Evolutionary conservation across 768 basidiomycete genomes (phyloP).

Genomic region (Suillus alpinus): DNA sequence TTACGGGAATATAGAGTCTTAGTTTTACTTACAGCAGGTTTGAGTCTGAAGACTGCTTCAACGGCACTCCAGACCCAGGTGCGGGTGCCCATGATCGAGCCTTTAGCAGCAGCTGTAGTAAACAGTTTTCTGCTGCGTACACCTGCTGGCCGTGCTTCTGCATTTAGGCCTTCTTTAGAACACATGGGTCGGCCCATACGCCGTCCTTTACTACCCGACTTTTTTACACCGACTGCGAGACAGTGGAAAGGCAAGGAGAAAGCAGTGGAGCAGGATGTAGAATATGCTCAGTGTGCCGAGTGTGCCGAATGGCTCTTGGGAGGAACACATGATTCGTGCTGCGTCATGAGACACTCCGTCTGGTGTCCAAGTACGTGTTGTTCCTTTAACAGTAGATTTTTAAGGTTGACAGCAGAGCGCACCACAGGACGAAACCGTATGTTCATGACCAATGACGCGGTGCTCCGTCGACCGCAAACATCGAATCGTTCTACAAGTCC

Average conservation of each 20-base stretch:
- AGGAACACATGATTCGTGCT: conserved; percentile 41
- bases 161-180: conserved; percentile 27
- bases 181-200: conserved; percentile 30
- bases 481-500: conserved; percentile 10
- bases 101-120: conserved; percentile 53
- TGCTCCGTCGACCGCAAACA: conserved; percentile 22
- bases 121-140: conserved; percentile 40
- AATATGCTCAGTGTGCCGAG: conserved; percentile 27
- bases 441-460: conserved; percentile 37
- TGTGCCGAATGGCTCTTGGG: conserved; percentile 2
- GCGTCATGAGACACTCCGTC: conserved; percentile 43
- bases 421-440: conserved; percentile 32
- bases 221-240: conserved; percentile 55
- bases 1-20: neutral
- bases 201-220: conserved; percentile 40
- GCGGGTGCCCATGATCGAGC: conserved; percentile 59
- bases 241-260: conserved; percentile 54
- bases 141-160: conserved; percentile 21
- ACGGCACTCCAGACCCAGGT: conserved; percentile 16
- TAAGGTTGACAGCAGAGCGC: neutral
- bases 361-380: conserved; percentile 47
- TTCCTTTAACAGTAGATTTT: neutral
- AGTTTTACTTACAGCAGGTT: neutral
- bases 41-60: conserved; percentile 7
- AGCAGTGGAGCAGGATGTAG: conserved; percentile 28